These are phyloP conservation scores for Cryptococcus sp. DNA, from an alignment of 1,284 basidiomycete genomes.

Conservation along the genomic window DNA sequence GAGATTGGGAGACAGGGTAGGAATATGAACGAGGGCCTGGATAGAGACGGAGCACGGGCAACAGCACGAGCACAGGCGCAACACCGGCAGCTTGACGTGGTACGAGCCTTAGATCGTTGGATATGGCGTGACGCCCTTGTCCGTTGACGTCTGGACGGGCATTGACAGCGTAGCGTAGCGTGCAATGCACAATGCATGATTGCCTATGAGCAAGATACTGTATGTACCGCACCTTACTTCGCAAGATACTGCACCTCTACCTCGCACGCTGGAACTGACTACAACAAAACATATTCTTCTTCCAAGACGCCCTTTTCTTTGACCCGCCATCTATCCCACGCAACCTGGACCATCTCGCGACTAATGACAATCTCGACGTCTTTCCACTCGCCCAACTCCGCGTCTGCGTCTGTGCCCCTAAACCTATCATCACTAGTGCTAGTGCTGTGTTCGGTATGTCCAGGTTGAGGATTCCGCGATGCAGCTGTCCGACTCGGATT, in stretches of 20 bases:
- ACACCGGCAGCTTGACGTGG: too few relatives aligned
- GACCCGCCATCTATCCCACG: conserved; percentile 43
- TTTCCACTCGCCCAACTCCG: conserved; percentile 43
- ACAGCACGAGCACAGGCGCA: too few relatives aligned
- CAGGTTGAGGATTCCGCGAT: background rate
- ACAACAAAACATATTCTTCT: conserved; percentile 41
- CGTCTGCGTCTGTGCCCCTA: conserved; percentile 22
- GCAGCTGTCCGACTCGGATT: background rate
- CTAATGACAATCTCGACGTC: conserved; percentile 60
- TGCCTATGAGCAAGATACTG: too few relatives aligned
- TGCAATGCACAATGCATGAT: too few relatives aligned
- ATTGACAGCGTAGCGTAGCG: too few relatives aligned
- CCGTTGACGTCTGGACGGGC: too few relatives aligned
- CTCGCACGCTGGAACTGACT: background rate
- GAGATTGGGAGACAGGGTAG: too few relatives aligned
- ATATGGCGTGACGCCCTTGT: too few relatives aligned
- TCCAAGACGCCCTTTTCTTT: conserved; percentile 43
- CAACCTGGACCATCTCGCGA: conserved; percentile 67
- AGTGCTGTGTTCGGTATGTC: conserved; percentile 16
- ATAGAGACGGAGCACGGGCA: too few relatives aligned
- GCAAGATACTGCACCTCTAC: background rate
- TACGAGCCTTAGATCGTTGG: too few relatives aligned
- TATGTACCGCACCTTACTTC: too few relatives aligned
- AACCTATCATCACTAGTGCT: conserved; percentile 3
- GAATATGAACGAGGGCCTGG: too few relatives aligned